Conservation (phyloP, 2,329 filamentous ascomycete genomes). For the Aspergillus aculeatus region DNA sequence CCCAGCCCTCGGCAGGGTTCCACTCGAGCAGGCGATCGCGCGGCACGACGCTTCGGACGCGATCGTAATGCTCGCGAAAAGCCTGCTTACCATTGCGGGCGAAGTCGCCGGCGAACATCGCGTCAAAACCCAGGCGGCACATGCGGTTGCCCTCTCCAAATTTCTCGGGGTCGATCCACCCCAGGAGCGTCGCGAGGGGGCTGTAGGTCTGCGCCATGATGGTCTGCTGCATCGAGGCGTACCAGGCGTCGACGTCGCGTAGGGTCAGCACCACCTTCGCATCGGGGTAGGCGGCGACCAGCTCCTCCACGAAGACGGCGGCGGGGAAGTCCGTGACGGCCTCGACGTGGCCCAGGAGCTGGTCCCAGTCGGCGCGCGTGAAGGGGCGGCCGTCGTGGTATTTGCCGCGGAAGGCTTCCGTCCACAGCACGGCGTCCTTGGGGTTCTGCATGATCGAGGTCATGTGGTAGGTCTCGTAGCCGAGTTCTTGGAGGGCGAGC, state of each 20-base stretch:
- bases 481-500: conserved; percentile 23
- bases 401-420: conserved; percentile 10
- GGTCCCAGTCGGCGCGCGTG: conserved; percentile 28
- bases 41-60: conserved; percentile 21
- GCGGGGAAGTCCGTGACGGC: conserved; percentile 31
- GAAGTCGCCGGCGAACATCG: conserved; percentile 10
- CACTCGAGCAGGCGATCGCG: conserved; percentile 29
- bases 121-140: conserved; percentile 11
- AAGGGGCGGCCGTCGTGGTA: conserved; percentile 8
- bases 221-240: conserved; percentile 18
- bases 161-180: conserved; percentile 11
- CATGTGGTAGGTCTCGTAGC: conserved; percentile 26
- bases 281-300: conserved; percentile 36
- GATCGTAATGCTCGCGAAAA: conserved; percentile 21
- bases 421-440: conserved; percentile 13
- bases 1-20: conserved; percentile 43
- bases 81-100: conserved; percentile 19
- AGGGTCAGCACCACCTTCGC: conserved; percentile 37
- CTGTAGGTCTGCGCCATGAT: conserved; percentile 15
- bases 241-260: conserved; percentile 30
- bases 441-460: conserved; percentile 17
- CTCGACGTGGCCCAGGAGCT: conserved; percentile 28
- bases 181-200: conserved; percentile 13
- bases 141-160: conserved; percentile 23
- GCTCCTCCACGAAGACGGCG: conserved; percentile 35